These are phyloP conservation scores for Platanus orientalis DNA, from an alignment of 164 flowering plant genomes.

Conservation along the genomic window DNA sequence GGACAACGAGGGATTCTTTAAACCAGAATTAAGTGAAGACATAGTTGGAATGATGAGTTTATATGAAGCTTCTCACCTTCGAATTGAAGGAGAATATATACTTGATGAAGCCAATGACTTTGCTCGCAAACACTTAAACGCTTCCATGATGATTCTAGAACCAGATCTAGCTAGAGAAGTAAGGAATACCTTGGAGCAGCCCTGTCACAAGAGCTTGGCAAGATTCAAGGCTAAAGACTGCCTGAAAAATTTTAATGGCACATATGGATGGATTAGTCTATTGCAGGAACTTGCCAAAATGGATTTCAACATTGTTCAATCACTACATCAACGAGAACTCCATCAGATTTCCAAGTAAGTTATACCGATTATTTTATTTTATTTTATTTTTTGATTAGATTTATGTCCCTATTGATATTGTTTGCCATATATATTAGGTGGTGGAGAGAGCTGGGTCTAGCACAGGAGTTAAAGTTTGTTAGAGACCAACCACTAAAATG, in stretches of 20 bases:
- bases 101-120: conserved; percentile 15
- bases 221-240: conserved; percentile 18
- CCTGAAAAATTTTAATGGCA: conserved; percentile 1
- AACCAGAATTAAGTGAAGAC: not conserved
- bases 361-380: not conserved
- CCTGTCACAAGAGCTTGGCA: conserved; percentile 18
- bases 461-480: conserved; percentile 9
- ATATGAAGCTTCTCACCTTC: conserved; percentile 19
- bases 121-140: not conserved
- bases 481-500: conserved; percentile 24
- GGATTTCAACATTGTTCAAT: conserved; percentile 26
- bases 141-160: not conserved
- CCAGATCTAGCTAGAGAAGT: not conserved
- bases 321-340: conserved; percentile 18
- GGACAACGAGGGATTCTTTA: not conserved
- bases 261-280: not conserved
- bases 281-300: conserved; percentile 17
- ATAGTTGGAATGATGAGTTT: conserved; percentile 12
- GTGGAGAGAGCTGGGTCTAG: conserved; percentile 19
- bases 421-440: conserved; percentile 10
- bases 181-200: conserved; percentile 7
- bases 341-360: not conserved
- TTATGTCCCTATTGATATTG: not conserved
- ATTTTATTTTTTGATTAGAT: not conserved
- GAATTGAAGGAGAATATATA: conserved; percentile 12